phyloP scores from a whole-genome alignment of 768 basidiomycete genomes.

The Ephemerocybe angulata region DNA sequence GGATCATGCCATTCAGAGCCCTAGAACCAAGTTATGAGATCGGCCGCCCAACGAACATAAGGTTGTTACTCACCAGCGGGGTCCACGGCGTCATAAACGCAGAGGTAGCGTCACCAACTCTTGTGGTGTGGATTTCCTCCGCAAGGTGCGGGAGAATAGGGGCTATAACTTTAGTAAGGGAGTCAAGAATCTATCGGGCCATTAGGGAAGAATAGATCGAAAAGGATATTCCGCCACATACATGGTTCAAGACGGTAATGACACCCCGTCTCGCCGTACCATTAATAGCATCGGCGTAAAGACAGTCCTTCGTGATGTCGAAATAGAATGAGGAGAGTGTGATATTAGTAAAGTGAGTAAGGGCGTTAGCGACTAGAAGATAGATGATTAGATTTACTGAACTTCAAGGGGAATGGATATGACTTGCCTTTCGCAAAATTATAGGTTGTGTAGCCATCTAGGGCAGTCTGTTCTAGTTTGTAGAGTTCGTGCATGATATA shows the following conservation, averaged over 20 bases:
- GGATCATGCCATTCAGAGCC: constrained; percentile 58
- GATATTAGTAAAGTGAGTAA: constrained; percentile 76
- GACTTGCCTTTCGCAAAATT: constrained; percentile 77
- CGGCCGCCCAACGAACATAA: neutral
- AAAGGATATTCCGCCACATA: constrained; percentile 30
- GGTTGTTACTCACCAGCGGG: constrained; percentile 50
- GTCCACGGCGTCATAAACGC: constrained; percentile 73
- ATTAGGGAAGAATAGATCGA: too few relatives aligned
- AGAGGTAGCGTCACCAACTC: constrained; percentile 41
- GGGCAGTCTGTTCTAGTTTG: constrained; percentile 60
- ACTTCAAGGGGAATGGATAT: constrained; percentile 2
- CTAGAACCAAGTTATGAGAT: constrained; percentile 31
- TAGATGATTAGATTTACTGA: neutral
- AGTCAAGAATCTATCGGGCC: constrained; percentile 67
- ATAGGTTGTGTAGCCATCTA: constrained; percentile 66
- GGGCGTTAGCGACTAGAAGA: constrained; percentile 59
- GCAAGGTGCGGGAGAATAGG: constrained; percentile 89
- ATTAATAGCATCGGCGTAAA: constrained; percentile 66
- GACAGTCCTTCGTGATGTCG: constrained; percentile 83
- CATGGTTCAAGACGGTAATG: constrained; percentile 69
- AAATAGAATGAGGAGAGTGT: constrained; percentile 91
- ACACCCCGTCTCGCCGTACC: constrained; percentile 59
- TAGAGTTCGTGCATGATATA: constrained; percentile 86
- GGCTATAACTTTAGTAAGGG: constrained; percentile 68
- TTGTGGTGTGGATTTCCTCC: constrained; percentile 72